These are phyloP conservation scores for Tetracladium setigerum DNA, from an alignment of 495 filamentous ascomycete genomes.

Conservation along the genomic window DNA sequence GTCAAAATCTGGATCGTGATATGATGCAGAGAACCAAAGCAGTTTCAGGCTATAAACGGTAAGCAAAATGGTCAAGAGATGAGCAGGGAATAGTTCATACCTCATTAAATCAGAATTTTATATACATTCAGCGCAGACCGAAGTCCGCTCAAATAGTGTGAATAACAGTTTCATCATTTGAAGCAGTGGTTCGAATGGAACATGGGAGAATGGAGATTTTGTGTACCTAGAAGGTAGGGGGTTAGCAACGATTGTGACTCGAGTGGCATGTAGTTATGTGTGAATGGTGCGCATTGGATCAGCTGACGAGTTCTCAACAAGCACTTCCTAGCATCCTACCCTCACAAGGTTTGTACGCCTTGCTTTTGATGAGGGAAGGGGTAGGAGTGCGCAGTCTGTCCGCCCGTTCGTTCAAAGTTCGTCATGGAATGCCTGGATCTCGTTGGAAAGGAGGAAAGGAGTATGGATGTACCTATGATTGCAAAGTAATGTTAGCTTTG, in stretches of 20 bases:
- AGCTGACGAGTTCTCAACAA: conserved; percentile 99
- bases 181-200: conserved; percentile 21
- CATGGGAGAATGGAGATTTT: conserved; percentile 12
- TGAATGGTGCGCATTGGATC: conserved; percentile 43
- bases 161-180: conserved; percentile 77
- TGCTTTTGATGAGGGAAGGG: conserved; percentile 55
- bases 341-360: conserved; percentile 85
- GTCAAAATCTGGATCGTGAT: not conserved
- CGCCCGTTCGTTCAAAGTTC: conserved; percentile 99
- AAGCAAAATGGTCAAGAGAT: conserved; percentile 11
- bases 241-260: conserved; percentile 27
- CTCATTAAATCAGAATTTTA: conserved; percentile 99
- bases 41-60: conserved; percentile 22
- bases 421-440: conserved; percentile 49
- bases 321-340: conserved; percentile 58
- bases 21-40: conserved; percentile 7
- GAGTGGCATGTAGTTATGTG: not conserved
- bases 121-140: conserved; percentile 67
- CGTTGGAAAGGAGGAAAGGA: conserved; percentile 6
- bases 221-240: conserved; percentile 35
- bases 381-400: conserved; percentile 76
- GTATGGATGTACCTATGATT: conserved; percentile 44
- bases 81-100: conserved; percentile 38
- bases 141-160: conserved; percentile 93
- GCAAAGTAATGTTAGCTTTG: conserved; percentile 27